These are phyloP conservation scores for Chlamydomonas sphaeroides DNA, from an alignment of 139 green algal species.

Conservation along the genomic window DNA sequence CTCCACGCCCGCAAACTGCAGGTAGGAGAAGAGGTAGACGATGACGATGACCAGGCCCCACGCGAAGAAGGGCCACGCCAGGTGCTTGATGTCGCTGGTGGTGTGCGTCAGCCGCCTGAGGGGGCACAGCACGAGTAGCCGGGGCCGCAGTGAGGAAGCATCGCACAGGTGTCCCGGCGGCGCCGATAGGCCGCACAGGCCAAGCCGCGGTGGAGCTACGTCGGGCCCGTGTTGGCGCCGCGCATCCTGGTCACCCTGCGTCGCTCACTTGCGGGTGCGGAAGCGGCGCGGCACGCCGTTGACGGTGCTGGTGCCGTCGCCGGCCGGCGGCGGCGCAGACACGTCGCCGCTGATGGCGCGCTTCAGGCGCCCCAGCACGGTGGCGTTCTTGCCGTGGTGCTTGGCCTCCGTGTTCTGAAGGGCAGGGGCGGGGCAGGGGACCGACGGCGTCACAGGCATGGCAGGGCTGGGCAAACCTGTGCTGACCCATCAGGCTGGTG, in stretches of 20 bases:
- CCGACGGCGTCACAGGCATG: no score
- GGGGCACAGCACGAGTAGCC: not conserved
- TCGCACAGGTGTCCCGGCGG: no score
- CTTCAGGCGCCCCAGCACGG: conserved; percentile 22
- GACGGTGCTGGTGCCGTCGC: not conserved
- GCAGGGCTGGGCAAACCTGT: no score
- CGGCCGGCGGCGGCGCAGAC: not conserved
- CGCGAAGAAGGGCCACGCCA: conserved; percentile 45
- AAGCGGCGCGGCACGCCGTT: conserved; percentile 11
- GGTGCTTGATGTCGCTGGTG: conserved; percentile 36
- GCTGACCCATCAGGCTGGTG: no score
- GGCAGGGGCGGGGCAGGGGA: not conserved
- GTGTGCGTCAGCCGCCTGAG: conserved; percentile 39
- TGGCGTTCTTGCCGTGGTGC: not conserved
- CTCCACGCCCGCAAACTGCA: conserved; percentile 27
- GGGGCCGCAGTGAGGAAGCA: not conserved
- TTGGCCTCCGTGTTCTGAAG: not conserved
- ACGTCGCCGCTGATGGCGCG: conserved; percentile 29
- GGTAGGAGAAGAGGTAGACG: conserved; percentile 49
- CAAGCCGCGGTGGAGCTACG: no score
- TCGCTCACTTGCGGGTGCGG: conserved; percentile 13
- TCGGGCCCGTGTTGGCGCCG: no score
- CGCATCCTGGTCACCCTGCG: no score
- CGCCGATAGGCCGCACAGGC: no score
- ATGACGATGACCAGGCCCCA: conserved; percentile 47